phyloP scores from a whole-genome alignment of 192 early-diverging fungal genomes.

The Linnemannia hyalina region DNA sequence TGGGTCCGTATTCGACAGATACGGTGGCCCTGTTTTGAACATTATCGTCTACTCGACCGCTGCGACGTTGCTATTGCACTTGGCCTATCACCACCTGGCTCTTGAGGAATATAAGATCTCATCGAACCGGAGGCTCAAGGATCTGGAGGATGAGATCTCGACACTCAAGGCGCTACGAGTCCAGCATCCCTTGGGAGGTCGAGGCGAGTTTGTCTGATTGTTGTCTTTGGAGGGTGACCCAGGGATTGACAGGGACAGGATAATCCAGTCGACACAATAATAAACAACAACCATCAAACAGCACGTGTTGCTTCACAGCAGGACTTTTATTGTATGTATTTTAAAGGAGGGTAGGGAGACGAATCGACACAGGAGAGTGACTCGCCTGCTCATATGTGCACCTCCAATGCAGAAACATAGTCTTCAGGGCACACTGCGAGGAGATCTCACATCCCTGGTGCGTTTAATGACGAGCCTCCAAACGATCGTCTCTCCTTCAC shows the following conservation, averaged over 20 bases:
- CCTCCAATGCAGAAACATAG: too few species aligned
- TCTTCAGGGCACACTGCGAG: too few species aligned
- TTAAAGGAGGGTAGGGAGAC: too few species aligned
- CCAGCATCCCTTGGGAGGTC: constrained; percentile 41
- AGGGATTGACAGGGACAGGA: neutral
- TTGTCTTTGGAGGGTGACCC: neutral
- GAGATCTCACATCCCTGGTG: too few species aligned
- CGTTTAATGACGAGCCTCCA: too few species aligned
- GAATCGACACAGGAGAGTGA: too few species aligned
- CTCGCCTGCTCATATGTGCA: too few species aligned
- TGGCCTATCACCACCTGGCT: constrained; percentile 29
- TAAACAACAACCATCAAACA: neutral
- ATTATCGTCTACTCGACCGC: constrained; percentile 39
- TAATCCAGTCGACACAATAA: neutral
- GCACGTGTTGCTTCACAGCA: too few species aligned
- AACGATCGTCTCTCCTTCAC: too few species aligned
- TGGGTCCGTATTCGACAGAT: constrained; percentile 30
- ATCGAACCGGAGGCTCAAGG: constrained; percentile 24
- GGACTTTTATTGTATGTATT: too few species aligned
- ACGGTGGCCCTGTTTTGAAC: constrained; percentile 34
- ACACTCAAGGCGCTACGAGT: constrained; percentile 18
- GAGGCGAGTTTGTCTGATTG: constrained; percentile 47
- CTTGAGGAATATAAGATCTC: constrained; percentile 42
- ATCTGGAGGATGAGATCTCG: constrained; percentile 43
- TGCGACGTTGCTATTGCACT: constrained; percentile 19